phyloP scores from a whole-genome alignment of 345 rosid species.

The Trapa bicornis region DNA sequence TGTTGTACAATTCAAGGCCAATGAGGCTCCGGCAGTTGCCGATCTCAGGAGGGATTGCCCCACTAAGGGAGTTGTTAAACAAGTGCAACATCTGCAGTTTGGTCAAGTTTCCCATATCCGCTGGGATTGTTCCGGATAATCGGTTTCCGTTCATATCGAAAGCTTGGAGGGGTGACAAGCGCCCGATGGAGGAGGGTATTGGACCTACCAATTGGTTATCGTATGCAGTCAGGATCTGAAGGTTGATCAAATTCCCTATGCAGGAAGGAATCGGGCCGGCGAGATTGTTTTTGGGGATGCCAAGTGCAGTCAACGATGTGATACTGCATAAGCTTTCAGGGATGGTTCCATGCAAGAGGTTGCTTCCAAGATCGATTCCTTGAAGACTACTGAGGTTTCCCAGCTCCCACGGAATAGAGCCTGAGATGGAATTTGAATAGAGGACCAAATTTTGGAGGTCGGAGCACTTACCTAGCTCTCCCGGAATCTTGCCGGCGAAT shows the following conservation, averaged over 20 bases:
- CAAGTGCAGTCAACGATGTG: conserved; percentile 34
- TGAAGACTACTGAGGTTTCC: conserved; percentile 43
- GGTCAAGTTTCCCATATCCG: conserved; percentile 53
- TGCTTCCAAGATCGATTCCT: conserved; percentile 46
- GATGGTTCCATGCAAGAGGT: conserved; percentile 44
- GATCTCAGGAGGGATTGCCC: conserved; percentile 55
- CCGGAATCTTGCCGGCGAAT: conserved; percentile 49
- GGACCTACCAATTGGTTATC: conserved; percentile 41
- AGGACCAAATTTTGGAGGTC: conserved; percentile 37
- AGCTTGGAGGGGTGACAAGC: conserved; percentile 33
- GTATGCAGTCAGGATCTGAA: conserved; percentile 34
- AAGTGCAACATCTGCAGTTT: conserved; percentile 32
- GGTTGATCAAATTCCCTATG: conserved; percentile 50
- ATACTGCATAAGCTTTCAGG: conserved; percentile 47
- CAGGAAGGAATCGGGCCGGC: conserved; percentile 40
- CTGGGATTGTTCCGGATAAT: conserved; percentile 50
- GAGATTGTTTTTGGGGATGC: conserved; percentile 43
- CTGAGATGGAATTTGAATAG: conserved; percentile 43
- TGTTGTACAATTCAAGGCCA: conserved; percentile 38
- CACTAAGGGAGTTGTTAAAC: conserved; percentile 35
- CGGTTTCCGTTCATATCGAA: conserved; percentile 47
- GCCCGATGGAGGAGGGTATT: conserved; percentile 51
- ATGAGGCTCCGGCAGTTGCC: conserved; percentile 41
- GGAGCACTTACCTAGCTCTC: conserved; percentile 43
- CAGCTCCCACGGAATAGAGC: conserved; percentile 47